Evolutionary conservation across 2,329 filamentous ascomycete species (phyloP).

Genomic region (Apiospora kogelbergensis): DNA sequence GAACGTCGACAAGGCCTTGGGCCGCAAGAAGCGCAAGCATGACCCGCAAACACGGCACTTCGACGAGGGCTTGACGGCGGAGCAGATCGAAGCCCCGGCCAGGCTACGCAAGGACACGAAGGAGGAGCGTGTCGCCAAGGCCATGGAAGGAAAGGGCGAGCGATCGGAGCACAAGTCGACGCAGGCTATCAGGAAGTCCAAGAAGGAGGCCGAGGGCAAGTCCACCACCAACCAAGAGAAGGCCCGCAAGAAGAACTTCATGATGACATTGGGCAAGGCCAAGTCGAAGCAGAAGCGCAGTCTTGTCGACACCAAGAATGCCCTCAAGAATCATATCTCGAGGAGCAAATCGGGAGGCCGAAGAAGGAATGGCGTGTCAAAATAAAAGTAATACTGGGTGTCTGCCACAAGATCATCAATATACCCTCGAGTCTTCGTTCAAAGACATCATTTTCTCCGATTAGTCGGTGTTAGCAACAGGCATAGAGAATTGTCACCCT

Average conservation of each 20-base stretch:
- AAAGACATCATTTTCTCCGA: neutral
- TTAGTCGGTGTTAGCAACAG: neutral
- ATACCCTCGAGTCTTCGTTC: neutral
- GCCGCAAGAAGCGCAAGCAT: conserved; percentile 48
- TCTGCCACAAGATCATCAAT: neutral
- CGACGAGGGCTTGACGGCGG: conserved; percentile 87
- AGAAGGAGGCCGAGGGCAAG: conserved; percentile 88
- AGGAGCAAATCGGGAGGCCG: conserved; percentile 82
- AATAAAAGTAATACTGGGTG: conserved; percentile 8
- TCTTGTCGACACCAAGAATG: conserved; percentile 79
- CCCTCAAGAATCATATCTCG: conserved; percentile 78
- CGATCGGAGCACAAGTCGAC: conserved; percentile 82
- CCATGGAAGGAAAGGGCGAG: conserved; percentile 77
- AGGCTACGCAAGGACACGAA: conserved; percentile 81
- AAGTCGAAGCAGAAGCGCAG: conserved; percentile 95
- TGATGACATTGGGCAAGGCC: conserved; percentile 97
- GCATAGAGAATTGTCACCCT: neutral
- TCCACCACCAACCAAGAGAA: conserved; percentile 98
- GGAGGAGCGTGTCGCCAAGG: conserved; percentile 83
- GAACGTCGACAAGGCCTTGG: conserved; percentile 65
- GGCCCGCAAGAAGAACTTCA: conserved; percentile 93
- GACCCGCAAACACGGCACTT: conserved; percentile 61
- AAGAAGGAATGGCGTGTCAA: conserved; percentile 62
- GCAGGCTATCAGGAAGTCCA: conserved; percentile 78
- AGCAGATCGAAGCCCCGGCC: conserved; percentile 86